Evolutionary conservation across 2,329 filamentous ascomycete genomes (phyloP), one percentile per base, ranked within the genome.

Genomic region (Blastomyces emzantsi): DNA sequence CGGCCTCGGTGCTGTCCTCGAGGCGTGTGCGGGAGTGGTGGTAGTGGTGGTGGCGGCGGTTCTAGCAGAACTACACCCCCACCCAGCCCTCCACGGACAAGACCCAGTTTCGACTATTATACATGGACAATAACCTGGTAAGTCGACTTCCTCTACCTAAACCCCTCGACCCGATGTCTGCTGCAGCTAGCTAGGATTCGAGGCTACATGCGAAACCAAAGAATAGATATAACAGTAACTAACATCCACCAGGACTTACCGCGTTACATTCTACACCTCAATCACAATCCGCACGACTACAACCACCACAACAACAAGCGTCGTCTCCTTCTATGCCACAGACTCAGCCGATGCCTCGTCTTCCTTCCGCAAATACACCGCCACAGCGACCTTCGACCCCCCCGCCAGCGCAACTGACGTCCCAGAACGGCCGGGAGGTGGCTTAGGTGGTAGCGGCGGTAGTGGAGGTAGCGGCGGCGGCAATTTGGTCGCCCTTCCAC

Each of bases 51-150:
- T n/a, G 55, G 55, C 55, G 33, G 55, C 39, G 39, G 57, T 19
- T 47, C 41, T 15, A 17, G 9, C 28, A 36, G 41, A 30, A 13
- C 41, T 33, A 47, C 22, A 19, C 43, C 41, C 1, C n/a, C 33
- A 33, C 33, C 33, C 2, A 57, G 11, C n/a, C 30, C n/a, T 33
- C 30, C 36, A 41, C 30, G 2, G 30, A 57, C n/a, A 2, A 39
- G 28, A 13, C 28, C 33, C 13, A 41, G 33, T 41, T 39, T 25
- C 28, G 41, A 28, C 15, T 60, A 60, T 33, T 60, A 47, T 41
- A 60, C 57, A 3, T 60, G 57, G 57, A 60, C 57, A 9, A 25
- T 60, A 33, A 60, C 57, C 36, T 60, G 57, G 57, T 60, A 60
- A 47, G 25, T 33, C 8, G 22, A 19, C 28, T 59, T 15, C 3